Percentiles rank a stretch among this genome's conserved stretches.
phyloP scores from a whole-genome alignment of 2,329 filamentous ascomycete species.

The Venturia asperata region DNA sequence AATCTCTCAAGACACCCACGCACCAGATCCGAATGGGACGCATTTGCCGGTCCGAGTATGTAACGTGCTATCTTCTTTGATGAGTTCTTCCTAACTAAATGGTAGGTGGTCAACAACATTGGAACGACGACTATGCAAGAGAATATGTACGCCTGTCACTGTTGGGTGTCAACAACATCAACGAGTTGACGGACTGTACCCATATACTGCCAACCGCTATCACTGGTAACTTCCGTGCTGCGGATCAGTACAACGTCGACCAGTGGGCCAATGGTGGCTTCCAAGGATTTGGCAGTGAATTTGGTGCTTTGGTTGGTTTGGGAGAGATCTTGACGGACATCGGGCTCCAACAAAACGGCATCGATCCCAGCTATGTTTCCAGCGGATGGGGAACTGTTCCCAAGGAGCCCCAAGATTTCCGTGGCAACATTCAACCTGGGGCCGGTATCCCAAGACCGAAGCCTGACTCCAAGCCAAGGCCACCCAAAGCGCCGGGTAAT shows the following conservation, averaged over 20 bases:
- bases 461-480: background rate
- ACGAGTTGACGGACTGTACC: conserved; percentile 25
- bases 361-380: conserved; percentile 11
- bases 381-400: background rate
- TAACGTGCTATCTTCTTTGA: background rate
- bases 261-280: conserved; percentile 19
- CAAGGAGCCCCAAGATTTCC: background rate
- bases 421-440: background rate
- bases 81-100: background rate
- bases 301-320: conserved; percentile 7
- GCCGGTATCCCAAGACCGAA: background rate
- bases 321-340: background rate
- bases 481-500: background rate
- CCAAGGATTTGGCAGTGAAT: background rate
- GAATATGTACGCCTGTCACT: conserved; percentile 25
- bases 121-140: conserved; percentile 24
- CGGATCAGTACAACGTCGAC: conserved; percentile 15
- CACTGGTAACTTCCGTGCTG: conserved; percentile 7
- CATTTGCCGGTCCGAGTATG: conserved; percentile 16
- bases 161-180: conserved; percentile 27
- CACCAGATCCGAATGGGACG: conserved; percentile 28
- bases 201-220: conserved; percentile 22
- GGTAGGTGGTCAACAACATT: conserved; percentile 16
- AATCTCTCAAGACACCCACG: conserved; percentile 30
- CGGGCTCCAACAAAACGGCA: conserved; percentile 3